Evolutionary conservation across 345 rosid species (phyloP), one percentile per base, ranked within the genome.

Genomic region (Raphanus sativus): DNA sequence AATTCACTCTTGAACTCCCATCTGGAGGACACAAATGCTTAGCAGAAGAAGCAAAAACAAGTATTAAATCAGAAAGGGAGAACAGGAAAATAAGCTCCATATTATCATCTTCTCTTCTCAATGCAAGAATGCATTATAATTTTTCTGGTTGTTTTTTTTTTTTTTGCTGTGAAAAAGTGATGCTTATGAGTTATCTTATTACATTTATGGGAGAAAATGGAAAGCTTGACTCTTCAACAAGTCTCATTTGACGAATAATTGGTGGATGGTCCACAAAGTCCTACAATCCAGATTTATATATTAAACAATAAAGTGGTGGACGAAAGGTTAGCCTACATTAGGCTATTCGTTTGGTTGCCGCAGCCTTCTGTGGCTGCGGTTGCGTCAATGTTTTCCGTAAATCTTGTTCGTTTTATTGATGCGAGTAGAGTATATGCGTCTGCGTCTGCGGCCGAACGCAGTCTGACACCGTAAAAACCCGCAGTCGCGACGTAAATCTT

Each of bases 1-100:
- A 71, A 58, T 24, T 56, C 74, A 21, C 7, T 70, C 65, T 56
- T 58, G 74, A 70, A 70, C 54, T 70, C 36, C 32, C 28, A 55
- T 70, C 54, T 32, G 52, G 65, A 56, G 3, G 54, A 13, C 65
- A 70, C 25, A 58, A 34, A 17, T 56, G 65, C 6, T 25, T 36
- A n/a, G 45, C 13, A 52, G 62, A 29, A 69, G 73, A 52, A 6
- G 74, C 34, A 1, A 25, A 17, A 73, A 29, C 61, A 50, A 28
- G 28, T 1, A 69, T 4, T 9, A 26, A 8, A 61, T 52, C 10
- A 3, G 28, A 48, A 69, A 50, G 15, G 13, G 30, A 29, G 4
- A 69, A 16, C 48, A 69, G 4, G 30, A 50, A 54, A 54, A 55
- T 16, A 34, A 32, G 30, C 73, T 54, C 63, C 63, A 15, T 9